A percentile compares a stretch with the other conserved stretches of the same genome.
These are phyloP conservation scores for Suillus decipiens DNA, from an alignment of 768 basidiomycete genomes.

Conservation along the genomic window DNA sequence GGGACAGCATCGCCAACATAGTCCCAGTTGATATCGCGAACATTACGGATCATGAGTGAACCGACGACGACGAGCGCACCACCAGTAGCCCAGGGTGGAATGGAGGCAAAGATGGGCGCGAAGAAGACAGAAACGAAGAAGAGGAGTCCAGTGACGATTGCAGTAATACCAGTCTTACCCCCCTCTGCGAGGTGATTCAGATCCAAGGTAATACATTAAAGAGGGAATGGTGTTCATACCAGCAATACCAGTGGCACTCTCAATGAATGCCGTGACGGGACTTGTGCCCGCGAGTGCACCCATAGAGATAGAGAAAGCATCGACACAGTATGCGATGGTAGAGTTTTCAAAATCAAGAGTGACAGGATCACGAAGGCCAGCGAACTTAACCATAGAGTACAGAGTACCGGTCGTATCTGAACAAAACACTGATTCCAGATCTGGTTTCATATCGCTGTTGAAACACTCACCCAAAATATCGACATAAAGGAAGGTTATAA, in stretches of 20 bases:
- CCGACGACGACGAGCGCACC: conserved; percentile 85
- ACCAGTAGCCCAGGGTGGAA: conserved; percentile 86
- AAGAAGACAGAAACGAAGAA: conserved; percentile 90
- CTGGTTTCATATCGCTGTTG: conserved; percentile 15
- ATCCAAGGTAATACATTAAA: conserved; percentile 9
- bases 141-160: conserved; percentile 66
- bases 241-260: conserved; percentile 79
- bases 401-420: conserved; percentile 64
- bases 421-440: not conserved
- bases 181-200: conserved; percentile 55
- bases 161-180: conserved; percentile 85
- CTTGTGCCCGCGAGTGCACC: conserved; percentile 79
- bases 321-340: conserved; percentile 80
- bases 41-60: conserved; percentile 87
- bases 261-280: conserved; percentile 82
- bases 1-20: conserved; percentile 88
- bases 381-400: conserved; percentile 90
- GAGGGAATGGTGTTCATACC: conserved; percentile 40
- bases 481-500: conserved; percentile 88
- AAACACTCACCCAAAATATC: conserved; percentile 66
- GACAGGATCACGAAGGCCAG: conserved; percentile 81
- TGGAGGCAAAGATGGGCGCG: conserved; percentile 84
- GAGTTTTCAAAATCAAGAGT: conserved; percentile 87
- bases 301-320: conserved; percentile 80
- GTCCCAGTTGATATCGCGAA: conserved; percentile 86